These are phyloP conservation scores for Nannochloris sp. DNA, from an alignment of 139 green algal genomes.

Conservation along the genomic window DNA sequence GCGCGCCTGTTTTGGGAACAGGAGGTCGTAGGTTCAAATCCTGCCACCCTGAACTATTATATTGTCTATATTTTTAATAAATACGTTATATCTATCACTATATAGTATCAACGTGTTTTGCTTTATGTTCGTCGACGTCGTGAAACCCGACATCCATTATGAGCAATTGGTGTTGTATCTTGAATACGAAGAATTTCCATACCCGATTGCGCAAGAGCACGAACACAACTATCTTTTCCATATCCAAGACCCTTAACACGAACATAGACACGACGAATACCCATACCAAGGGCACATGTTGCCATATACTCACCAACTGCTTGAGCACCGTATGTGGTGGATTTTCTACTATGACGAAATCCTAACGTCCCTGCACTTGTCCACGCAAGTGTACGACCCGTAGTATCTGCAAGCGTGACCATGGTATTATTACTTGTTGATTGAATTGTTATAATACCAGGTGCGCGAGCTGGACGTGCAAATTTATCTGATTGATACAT, in stretches of 20 bases:
- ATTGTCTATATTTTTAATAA: conserved; percentile 22
- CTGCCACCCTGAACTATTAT: conserved; percentile 14
- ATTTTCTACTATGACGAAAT: conserved; percentile 26
- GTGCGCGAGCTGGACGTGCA: conserved; percentile 21
- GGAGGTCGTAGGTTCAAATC: conserved; percentile 12
- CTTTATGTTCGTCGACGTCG: conserved; percentile 14
- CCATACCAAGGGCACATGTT: conserved; percentile 13
- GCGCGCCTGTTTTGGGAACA: conserved; percentile 9
- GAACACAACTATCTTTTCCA: conserved; percentile 17
- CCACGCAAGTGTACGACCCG: conserved; percentile 15
- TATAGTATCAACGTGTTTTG: neutral
- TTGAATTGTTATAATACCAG: conserved; percentile 33
- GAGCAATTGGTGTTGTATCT: conserved; percentile 16
- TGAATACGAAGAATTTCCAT: conserved; percentile 14
- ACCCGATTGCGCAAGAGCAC: conserved; percentile 19
- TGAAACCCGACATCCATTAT: conserved; percentile 24
- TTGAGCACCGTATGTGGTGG: conserved; percentile 27
- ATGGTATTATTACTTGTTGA: conserved; percentile 32
- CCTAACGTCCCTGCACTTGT: conserved; percentile 15
- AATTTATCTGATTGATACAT: neutral
- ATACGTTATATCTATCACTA: neutral
- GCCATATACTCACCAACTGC: conserved; percentile 20
- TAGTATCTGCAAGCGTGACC: conserved; percentile 22
- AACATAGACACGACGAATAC: conserved; percentile 17
- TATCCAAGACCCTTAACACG: conserved; percentile 26